These are phyloP conservation scores for Scedosporium apiospermum DNA, from an alignment of 2,329 filamentous ascomycete species.

Conservation along the genomic window DNA sequence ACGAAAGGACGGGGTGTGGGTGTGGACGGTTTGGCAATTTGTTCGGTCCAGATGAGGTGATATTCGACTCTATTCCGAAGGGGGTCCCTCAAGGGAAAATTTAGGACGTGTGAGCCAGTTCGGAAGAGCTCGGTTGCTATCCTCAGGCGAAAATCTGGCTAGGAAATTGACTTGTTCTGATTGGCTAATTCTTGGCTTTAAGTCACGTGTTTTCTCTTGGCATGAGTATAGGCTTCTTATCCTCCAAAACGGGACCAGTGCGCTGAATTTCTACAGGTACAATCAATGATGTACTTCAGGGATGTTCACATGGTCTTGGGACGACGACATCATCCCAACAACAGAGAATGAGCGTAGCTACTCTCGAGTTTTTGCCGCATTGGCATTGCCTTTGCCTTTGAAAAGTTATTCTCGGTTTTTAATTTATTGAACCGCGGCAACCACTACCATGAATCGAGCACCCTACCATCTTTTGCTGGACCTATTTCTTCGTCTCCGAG, in stretches of 20 bases:
- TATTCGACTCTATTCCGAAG: conserved; percentile 2
- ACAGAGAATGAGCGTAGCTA: too few species aligned
- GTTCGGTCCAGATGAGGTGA: conserved; percentile 3
- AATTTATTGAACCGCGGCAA: too few species aligned
- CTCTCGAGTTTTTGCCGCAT: too few species aligned
- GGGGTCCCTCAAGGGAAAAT: not conserved
- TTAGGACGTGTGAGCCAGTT: not conserved
- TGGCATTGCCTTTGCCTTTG: too few species aligned
- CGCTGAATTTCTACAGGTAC: too few species aligned
- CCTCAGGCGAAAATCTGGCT: conserved; percentile 2
- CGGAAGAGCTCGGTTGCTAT: conserved; percentile 7
- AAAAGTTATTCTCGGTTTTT: too few species aligned
- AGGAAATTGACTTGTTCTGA: conserved; percentile 7
- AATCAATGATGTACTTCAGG: too few species aligned
- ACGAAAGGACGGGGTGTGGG: not conserved
- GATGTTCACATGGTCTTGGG: too few species aligned
- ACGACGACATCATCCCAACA: too few species aligned
- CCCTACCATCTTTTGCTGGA: too few species aligned
- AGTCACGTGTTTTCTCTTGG: conserved; percentile 7
- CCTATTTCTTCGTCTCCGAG: too few species aligned
- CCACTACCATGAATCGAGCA: too few species aligned
- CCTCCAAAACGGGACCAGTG: not conserved
- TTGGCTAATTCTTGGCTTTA: not conserved
- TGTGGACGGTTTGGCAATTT: not conserved
- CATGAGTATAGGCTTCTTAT: not conserved